phyloP scores from a whole-genome alignment of 2,329 filamentous ascomycete species.

The Escovopsis sp. region DNA sequence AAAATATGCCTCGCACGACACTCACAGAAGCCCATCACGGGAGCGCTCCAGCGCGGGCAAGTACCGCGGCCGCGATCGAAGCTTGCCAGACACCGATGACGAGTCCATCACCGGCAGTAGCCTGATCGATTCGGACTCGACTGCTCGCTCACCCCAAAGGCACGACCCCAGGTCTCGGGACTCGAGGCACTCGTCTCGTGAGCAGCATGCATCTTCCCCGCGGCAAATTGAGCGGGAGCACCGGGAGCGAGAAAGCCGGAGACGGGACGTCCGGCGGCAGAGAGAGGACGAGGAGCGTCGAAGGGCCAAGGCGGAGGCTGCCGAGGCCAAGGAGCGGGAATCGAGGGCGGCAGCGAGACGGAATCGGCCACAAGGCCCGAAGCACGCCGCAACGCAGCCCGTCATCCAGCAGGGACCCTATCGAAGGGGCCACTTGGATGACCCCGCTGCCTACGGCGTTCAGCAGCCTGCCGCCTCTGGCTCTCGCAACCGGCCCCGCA shows the following conservation, averaged over 20 bases:
- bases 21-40: constrained; percentile 27
- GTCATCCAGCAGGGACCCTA: constrained; percentile 16
- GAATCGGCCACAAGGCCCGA: constrained; percentile 15
- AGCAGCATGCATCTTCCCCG: constrained; percentile 12
- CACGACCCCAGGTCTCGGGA: constrained; percentile 13
- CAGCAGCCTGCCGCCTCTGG: constrained; percentile 18
- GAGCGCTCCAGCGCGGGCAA: constrained; percentile 37
- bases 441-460: constrained; percentile 20
- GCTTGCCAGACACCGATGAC: constrained; percentile 20
- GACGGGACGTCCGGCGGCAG: constrained; percentile 10
- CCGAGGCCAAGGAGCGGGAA: constrained; percentile 9
- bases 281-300: constrained; percentile 10
- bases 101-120: constrained; percentile 17
- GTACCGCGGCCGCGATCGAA: constrained; percentile 24
- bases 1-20: constrained; percentile 32
- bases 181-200: constrained; percentile 8
- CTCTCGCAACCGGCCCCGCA: constrained; percentile 17
- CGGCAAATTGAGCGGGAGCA: constrained; percentile 14
- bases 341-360: constrained; percentile 13
- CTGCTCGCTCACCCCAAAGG: constrained; percentile 20
- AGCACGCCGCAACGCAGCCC: constrained; percentile 18
- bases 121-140: constrained; percentile 29
- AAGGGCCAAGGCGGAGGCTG: constrained; percentile 4
- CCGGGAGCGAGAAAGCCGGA: constrained; percentile 11
- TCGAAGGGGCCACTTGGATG: constrained; percentile 18